Percentiles rank a stretch among this genome's conserved stretches.
Evolutionary conservation across 2,329 filamentous ascomycete genomes (phyloP).

Genomic region (Alternaria infectoria): DNA sequence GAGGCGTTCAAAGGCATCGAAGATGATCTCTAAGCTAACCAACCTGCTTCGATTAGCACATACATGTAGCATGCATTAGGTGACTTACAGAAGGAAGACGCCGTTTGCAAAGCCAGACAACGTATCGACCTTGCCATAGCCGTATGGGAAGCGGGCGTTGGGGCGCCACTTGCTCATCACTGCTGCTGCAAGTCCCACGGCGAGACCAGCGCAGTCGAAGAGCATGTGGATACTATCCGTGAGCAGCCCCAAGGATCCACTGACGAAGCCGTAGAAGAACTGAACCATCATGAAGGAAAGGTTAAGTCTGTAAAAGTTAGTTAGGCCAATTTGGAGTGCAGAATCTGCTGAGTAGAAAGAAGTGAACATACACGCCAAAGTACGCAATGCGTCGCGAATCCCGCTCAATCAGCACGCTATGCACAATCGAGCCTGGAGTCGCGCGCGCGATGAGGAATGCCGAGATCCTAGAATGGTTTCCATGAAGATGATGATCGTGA

Average conservation of each 20-base stretch:
- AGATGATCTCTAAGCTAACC: slow-evolving; percentile 93
- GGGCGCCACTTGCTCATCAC: slow-evolving; percentile 98
- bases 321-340: neutral
- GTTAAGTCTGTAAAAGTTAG: slow-evolving; percentile 70
- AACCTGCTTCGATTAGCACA: slow-evolving; percentile 62
- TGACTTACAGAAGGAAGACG: slow-evolving; percentile 90
- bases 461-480: slow-evolving; percentile 71
- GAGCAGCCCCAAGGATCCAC: slow-evolving; percentile 90
- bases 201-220: slow-evolving; percentile 92
- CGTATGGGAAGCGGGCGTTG: slow-evolving; percentile 87
- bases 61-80: too few species aligned
- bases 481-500: slow-evolving; percentile 48
- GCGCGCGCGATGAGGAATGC: slow-evolving; percentile 73
- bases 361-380: slow-evolving; percentile 78
- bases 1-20: slow-evolving; percentile 89
- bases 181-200: slow-evolving; percentile 87
- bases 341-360: too few species aligned
- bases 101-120: slow-evolving; percentile 96
- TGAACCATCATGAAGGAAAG: slow-evolving; percentile 95
- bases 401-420: slow-evolving; percentile 86
- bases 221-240: slow-evolving; percentile 99
- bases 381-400: slow-evolving; percentile 97
- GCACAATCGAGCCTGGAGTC: slow-evolving; percentile 75
- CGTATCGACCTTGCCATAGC: slow-evolving; percentile 95
- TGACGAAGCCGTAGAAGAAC: slow-evolving; percentile 90